Conservation (phyloP, 164 flowering plant genomes). For the Stephania yunnanensis region DNA sequence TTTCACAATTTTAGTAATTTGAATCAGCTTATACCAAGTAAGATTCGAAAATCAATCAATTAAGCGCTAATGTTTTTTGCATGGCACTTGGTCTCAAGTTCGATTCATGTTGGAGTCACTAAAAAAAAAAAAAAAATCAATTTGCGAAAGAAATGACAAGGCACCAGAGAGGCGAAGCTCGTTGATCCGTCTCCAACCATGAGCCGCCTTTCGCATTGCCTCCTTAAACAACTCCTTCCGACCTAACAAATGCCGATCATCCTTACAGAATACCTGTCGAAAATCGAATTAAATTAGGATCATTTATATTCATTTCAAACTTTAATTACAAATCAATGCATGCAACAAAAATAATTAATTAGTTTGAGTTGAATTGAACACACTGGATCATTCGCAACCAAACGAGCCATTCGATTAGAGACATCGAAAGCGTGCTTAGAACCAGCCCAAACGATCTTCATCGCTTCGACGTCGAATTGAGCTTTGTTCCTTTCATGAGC, state of each 20-base stretch:
- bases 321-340: background rate
- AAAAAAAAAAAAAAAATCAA: background rate
- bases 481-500: slow-evolving; percentile 70
- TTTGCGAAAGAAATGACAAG: background rate
- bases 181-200: slow-evolving; percentile 77
- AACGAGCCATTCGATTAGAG: slow-evolving; percentile 74
- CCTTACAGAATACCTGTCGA: slow-evolving; percentile 64
- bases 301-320: background rate
- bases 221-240: slow-evolving; percentile 84
- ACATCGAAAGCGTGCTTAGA: slow-evolving; percentile 55
- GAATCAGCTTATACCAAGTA: background rate
- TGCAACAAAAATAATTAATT: background rate
- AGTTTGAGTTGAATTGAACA: background rate
- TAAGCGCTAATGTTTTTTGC: no score
- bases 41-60: background rate
- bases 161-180: slow-evolving; percentile 87
- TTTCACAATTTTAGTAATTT: slow-evolving; percentile 2
- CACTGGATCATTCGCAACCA: slow-evolving; percentile 90
- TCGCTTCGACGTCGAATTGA: slow-evolving; percentile 70
- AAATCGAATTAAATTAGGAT: background rate
- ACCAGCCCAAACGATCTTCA: slow-evolving; percentile 99
- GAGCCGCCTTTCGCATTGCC: slow-evolving; percentile 71
- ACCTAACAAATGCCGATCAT: slow-evolving; percentile 45
- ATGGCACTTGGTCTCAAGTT: no score
- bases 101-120: no score